Conservation (phyloP, 108 stramenopile genomes). For the Mediolabrus comicus region DNA sequence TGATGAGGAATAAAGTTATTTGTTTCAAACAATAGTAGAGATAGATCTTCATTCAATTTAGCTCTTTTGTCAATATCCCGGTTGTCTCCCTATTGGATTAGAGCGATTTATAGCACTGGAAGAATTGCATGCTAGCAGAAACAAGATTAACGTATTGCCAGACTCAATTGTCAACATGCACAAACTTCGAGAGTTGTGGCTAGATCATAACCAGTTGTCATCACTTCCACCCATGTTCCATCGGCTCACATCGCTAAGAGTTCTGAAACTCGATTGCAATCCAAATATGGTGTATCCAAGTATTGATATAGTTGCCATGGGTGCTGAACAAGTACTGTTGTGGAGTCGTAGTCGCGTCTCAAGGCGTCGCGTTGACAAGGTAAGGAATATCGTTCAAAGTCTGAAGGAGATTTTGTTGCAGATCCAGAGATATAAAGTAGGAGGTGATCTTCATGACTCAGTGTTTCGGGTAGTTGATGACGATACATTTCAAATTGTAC, state of each 20-base stretch:
- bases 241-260: conserved; percentile 21
- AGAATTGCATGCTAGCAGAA: conserved; percentile 26
- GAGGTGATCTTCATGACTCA: conserved; percentile 29
- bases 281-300: conserved; percentile 41
- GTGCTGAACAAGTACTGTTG: conserved; percentile 36
- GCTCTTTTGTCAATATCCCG: no score
- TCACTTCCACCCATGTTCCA: conserved; percentile 43
- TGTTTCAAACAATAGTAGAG: no score
- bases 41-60: no score
- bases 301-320: conserved; percentile 23
- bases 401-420: conserved; percentile 35
- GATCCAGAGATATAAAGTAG: conserved; percentile 24
- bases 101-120: conserved; percentile 8
- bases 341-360: conserved; percentile 43
- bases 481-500: conserved; percentile 30
- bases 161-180: conserved; percentile 31
- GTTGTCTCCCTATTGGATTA: background rate
- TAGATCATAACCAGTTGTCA: conserved; percentile 40
- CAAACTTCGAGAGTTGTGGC: conserved; percentile 32
- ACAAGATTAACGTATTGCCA: conserved; percentile 34
- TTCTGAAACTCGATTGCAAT: conserved; percentile 48
- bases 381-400: conserved; percentile 39
- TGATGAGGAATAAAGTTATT: conserved; percentile 9
- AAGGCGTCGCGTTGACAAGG: conserved; percentile 13
- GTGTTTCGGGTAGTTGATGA: conserved; percentile 25